Evolutionary conservation across 1,284 basidiomycete genomes (phyloP).

Genomic region (Inonotus obliquus): DNA sequence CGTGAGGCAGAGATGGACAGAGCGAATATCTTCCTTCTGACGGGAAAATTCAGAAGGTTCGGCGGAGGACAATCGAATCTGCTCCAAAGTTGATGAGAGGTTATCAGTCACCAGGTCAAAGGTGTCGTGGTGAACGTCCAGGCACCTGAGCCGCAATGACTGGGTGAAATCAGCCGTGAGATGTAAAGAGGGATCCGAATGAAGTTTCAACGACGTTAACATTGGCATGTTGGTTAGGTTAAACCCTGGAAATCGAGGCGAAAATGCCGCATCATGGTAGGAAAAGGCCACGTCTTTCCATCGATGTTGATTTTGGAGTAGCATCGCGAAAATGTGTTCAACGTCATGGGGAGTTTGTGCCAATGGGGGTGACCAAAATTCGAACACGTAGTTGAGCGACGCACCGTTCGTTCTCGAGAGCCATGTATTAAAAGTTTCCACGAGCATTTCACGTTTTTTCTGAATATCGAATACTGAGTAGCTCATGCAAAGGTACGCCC

Average conservation of each 20-base stretch:
- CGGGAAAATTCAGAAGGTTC: no score
- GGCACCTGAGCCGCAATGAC: not conserved
- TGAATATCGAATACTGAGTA: not conserved
- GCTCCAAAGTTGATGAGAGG: not conserved
- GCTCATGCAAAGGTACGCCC: not conserved
- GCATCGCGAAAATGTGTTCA: not conserved
- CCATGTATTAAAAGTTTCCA: not conserved
- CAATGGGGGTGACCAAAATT: not conserved
- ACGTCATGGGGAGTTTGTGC: not conserved
- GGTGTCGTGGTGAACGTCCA: not conserved
- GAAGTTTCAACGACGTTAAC: not conserved
- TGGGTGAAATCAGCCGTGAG: not conserved
- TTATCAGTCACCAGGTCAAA: not conserved
- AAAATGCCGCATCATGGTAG: not conserved
- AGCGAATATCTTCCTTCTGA: no score
- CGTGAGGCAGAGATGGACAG: no score
- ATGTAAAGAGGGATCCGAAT: not conserved
- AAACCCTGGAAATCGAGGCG: not conserved
- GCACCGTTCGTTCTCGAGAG: not conserved
- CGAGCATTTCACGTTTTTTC: not conserved
- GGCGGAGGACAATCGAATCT: not conserved
- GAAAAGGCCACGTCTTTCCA: not conserved
- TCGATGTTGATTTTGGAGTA: not conserved
- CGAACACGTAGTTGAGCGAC: not conserved
- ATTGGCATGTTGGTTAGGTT: not conserved